Evolutionary conservation across 768 basidiomycete species (phyloP), one percentile per base, ranked within the genome.

Genomic region (Lentinula guzmanii): DNA sequence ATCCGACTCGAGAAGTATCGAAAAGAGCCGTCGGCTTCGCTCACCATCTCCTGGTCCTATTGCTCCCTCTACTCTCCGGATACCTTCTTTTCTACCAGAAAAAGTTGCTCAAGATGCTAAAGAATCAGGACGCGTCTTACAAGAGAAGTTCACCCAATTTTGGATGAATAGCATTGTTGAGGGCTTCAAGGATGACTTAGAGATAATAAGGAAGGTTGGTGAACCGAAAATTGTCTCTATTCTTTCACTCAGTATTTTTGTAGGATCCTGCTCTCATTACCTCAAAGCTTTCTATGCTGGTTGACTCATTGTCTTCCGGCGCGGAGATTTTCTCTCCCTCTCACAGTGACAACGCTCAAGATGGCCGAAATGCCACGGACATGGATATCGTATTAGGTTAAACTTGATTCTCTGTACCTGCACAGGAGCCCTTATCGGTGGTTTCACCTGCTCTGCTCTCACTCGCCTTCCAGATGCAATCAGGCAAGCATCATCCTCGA

Each of bases 111-210:
- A 68, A 24, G 72, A 76, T 35, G 68, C 72, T 5, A 66, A 69
- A 13, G 71, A 77, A 51, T 71, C 76, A 34, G 87, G 92, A 62
- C 74, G 80, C 48, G 69, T 70, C 7, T 70, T 93, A 68, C 86
- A 85, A 67, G 83, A 83, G 37, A 82, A 78, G 48, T 94, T 94
- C 70, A 77, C 87, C 60, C 86, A 87, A 70, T 93, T 94, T 68
- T 94, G 92, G 92, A 92, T 94, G 91, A 75, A 84, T 2, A 84
- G 87, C 0, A 81, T 93, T 6, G 89, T 86, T 1, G 90, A 93
- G 69, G 91, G 84, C 10, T 95, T 94, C 73, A 83, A 82, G 64
- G 86, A 89, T 51, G 93, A 94, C 70, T 76, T 94, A n/a, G 90
- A 92, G 66, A 81, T 86, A 67, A 86, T 94, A 67, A 84, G 87